Evolutionary conservation across 1,284 basidiomycete genomes (phyloP).

Genomic region (Melampsora americana): DNA sequence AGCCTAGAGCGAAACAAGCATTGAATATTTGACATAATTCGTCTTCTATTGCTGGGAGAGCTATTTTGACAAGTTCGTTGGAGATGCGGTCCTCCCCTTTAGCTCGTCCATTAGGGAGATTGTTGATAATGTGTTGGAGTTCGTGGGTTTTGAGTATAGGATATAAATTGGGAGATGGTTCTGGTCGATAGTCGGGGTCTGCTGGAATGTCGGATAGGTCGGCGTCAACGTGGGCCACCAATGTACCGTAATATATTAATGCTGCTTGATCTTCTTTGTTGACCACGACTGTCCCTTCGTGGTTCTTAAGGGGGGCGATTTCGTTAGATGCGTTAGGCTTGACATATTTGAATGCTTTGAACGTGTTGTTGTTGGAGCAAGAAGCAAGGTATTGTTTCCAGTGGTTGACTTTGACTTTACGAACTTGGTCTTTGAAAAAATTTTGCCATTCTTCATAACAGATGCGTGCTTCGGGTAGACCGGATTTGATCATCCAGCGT

Average conservation of each 20-base stretch:
- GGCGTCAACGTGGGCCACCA: neutral
- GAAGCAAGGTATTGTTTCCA: too few species aligned
- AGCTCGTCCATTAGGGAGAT: neutral
- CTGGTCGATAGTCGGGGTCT: neutral
- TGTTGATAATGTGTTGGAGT: neutral
- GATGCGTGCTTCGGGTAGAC: too few species aligned
- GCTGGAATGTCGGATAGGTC: constrained; percentile 1
- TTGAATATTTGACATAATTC: neutral
- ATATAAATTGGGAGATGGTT: neutral
- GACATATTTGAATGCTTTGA: too few species aligned
- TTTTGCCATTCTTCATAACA: too few species aligned
- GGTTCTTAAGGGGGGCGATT: neutral
- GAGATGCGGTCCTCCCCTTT: neutral
- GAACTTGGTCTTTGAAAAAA: too few species aligned
- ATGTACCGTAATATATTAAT: constrained; percentile 11
- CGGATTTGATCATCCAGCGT: too few species aligned
- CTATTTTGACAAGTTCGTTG: neutral
- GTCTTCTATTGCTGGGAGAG: too few species aligned
- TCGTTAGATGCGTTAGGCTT: neutral
- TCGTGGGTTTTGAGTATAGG: neutral
- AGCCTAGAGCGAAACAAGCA: neutral
- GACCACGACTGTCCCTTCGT: neutral
- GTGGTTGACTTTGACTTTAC: too few species aligned
- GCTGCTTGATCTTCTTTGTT: neutral
- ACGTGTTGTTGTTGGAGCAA: too few species aligned